These are phyloP conservation scores for Trametes versicolor DNA, from an alignment of 1,284 basidiomycete species.

Conservation along the genomic window DNA sequence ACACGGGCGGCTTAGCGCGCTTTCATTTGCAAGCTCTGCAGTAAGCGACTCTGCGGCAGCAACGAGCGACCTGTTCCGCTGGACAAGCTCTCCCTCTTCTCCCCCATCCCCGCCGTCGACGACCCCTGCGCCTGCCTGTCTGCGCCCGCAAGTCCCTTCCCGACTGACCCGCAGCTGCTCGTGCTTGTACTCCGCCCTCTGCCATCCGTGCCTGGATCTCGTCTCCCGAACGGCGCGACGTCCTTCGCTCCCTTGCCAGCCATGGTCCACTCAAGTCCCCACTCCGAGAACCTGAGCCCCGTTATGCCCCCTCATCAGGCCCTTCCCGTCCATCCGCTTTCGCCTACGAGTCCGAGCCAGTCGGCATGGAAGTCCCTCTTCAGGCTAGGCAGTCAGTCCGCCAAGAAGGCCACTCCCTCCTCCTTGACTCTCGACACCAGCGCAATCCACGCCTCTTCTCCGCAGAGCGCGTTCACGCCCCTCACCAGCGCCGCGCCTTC, in stretches of 20 bases:
- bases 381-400: slow-evolving; percentile 57
- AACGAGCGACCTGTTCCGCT: slow-evolving; percentile 31
- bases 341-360: slow-evolving; percentile 33
- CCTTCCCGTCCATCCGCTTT: slow-evolving; percentile 33
- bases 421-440: slow-evolving; percentile 50
- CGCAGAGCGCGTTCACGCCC: slow-evolving; percentile 47
- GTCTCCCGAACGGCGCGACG: slow-evolving; percentile 22
- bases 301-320: slow-evolving; percentile 34
- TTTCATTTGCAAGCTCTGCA: slow-evolving; percentile 30
- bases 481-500: slow-evolving; percentile 57
- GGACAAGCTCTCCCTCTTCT: slow-evolving; percentile 23
- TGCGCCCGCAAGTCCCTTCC: slow-evolving; percentile 2
- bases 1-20: slow-evolving; percentile 22
- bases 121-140: slow-evolving; percentile 13
- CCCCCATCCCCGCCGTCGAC: slow-evolving; percentile 24
- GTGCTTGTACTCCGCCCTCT: slow-evolving; percentile 10
- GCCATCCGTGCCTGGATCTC: slow-evolving; percentile 31
- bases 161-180: background rate
- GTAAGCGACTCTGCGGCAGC: slow-evolving; percentile 30
- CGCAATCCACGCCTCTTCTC: slow-evolving; percentile 46
- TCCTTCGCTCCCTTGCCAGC: slow-evolving; percentile 27
- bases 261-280: slow-evolving; percentile 36
- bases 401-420: slow-evolving; percentile 54
- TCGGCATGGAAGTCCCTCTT: slow-evolving; percentile 70
- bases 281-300: slow-evolving; percentile 37